Evolutionary conservation across 2,329 filamentous ascomycete genomes (phyloP), one percentile per base, ranked within the genome.

Genomic region (Xylaria sp.): DNA sequence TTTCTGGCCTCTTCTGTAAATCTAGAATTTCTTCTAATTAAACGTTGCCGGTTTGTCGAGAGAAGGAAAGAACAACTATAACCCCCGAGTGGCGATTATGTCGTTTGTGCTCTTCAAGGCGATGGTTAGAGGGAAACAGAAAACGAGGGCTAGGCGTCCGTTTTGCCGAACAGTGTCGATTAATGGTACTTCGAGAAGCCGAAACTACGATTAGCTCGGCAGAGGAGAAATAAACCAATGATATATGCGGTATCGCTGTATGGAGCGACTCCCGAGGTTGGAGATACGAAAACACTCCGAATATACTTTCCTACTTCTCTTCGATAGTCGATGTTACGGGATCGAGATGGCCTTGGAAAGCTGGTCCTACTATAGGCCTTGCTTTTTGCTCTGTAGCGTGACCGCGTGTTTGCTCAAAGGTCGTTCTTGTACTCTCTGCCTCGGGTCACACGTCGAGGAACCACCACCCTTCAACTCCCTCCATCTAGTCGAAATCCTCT

Each of bases 31-130:
- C 23, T 43, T 19, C 50, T 65, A 59, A 60, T 66, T 60, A 57
- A 66, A 65, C 58, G 28, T 19, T 62, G 55, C 64, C 61, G 64
- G 58, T 64, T 66, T 66, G 61, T 28, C 17, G 12, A 43, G 23
- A 58, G 19, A 25, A 28, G 9, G 4, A 9, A 5, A 31, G 28
- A n/a, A n/a, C n/a, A n/a, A n/a, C n/a, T n/a, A n/a, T n/a, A n/a
- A n/a, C n/a, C n/a, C n/a, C n/a, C n/a, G n/a, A n/a, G 52, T 55
- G 53, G 56, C 31, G 25, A 55, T 46, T 12, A 4, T 43, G 35
- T 54, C 57, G 64, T 66, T 66, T 66, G 64, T 55, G 60, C 12
- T 12, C 46, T 37, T 51, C 4, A 19, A 21, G 42, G 46, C 28
- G 15, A 53, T 37, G 2, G 21, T 9, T 49, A 25, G 49, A 21